Base-by-base conservation (phyloP, 2,329 filamentous ascomycete species). In the Domatiomyces catenatus region DNA sequence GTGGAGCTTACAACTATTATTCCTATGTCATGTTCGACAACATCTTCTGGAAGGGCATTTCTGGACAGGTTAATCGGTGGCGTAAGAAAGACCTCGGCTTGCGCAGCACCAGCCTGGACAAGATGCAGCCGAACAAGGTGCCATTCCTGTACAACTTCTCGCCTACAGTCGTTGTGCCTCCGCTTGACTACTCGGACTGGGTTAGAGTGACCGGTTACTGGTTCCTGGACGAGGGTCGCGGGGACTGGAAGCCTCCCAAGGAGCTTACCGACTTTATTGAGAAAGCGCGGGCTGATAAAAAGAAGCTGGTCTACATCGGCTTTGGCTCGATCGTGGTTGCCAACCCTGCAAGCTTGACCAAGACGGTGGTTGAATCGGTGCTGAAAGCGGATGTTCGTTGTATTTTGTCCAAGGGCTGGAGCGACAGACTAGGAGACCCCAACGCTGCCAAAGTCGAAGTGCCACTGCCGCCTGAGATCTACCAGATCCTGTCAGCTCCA, bases 71-170 rank as follows among this genome's bases (percentile, higher is more conserved):
- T 63, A 98, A 98, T 66, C 76, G 80, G 49, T 98, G 92, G 92
- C 80, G 92, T 56, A 87, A 86, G 64, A 84, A 81, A 56, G 77
- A 82, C 20, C 75, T 98, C 4, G 79, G 80, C 0, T 71, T 98
- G 24, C 84, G 83, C 48, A 83, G 81, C 56, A 98, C 92, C 1
- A 86, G 73, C 52, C 71, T 94, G 44, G 85, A 92, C 63, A 94
- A 89, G 69, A 80, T 98, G 79, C 88, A 95, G 68, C 83, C 86
- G 1, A 94, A 95, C 71, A 93, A 94, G 65, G 87, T 95, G n/a
- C 92, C 92, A 0, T 98, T 98, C 67, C 68, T 98, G 45, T 98
- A 98, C 72, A 96, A 95, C 68, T 96, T 95, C 66, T 94, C 86
- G 50, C 87, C 89, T 0, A 84, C 80, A 8, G 92, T 98, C 10